Base-by-base conservation (phyloP, 2,329 filamentous ascomycete species). In the Zarea fungicola region DNA sequence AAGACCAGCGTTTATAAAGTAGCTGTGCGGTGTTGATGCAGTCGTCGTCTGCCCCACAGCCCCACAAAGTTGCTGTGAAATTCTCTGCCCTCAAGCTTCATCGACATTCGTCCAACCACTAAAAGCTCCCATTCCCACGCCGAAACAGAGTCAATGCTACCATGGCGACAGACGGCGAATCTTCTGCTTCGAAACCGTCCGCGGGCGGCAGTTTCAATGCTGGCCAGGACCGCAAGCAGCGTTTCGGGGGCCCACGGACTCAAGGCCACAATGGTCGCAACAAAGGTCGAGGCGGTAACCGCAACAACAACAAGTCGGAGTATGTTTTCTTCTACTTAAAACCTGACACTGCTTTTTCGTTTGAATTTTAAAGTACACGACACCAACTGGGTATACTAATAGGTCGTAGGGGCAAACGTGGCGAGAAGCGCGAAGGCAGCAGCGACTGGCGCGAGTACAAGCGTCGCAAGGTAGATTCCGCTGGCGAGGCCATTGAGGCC, bases 361-460 rank as follows among this genome's bases (percentile, higher is more conserved):
- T 25, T 22, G 16, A 29, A 26, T 41, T 6, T 42, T 23, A 10
- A 28, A 29, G 37, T 35, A 18, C 39, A 42, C 19, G 26, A 25
- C 36, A 34, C 46, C 46, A 48, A 48, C 46, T 37, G n/a, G 19
- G 37, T 29, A 48, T 21, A 48, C 37, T 48, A 48, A 48, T 23
- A 48, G 46, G 21, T n/a, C 31, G 29, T 19, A 48, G 46, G 35
- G 18, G 21, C 16, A 48, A 48, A 29, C 46, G 46, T 9, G 37
- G 29, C 25, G 68, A 70, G 53, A 69, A 69, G 60, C 66, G 65
- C 54, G 63, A 66, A 56, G 62, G 64, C 53, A 64, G 65, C 44
- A 63, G 66, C 51, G 66, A 70, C 45, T 71, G 64, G 50, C 66
- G 65, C 52, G 66, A 70, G 55, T 67, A 60, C 48, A 72, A 72